Conservation (phyloP, 2,329 filamentous ascomycete species). For the Cladosporium sp. region DNA sequence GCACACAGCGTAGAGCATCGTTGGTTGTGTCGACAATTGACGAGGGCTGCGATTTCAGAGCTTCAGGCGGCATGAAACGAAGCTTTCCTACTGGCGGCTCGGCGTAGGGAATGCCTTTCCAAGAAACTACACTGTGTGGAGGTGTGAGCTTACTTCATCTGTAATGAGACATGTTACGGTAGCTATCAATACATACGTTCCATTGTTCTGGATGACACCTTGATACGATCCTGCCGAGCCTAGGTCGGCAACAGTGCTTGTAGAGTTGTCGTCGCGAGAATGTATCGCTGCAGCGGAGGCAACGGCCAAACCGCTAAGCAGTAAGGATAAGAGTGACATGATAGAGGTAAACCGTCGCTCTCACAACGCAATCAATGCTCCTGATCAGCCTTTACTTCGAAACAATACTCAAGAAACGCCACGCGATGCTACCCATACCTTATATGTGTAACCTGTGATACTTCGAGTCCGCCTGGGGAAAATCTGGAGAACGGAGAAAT, state of each 20-base stretch:
- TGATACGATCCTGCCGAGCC: background rate
- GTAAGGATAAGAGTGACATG: background rate
- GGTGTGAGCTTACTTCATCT: background rate
- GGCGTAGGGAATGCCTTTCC: conserved; percentile 11
- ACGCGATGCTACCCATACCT: too few species aligned
- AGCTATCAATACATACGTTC: background rate
- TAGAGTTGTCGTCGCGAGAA: background rate
- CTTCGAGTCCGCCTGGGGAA: background rate
- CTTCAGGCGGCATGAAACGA: conserved; percentile 5
- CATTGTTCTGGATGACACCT: conserved; percentile 3
- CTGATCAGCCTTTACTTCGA: too few species aligned
- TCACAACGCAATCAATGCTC: too few species aligned
- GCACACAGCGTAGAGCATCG: conserved; percentile 15
- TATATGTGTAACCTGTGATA: background rate
- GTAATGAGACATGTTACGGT: too few species aligned
- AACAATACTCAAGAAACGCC: too few species aligned
- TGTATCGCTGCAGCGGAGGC: background rate
- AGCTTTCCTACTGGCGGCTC: conserved; percentile 4
- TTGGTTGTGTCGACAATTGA: conserved; percentile 10
- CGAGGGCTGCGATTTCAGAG: background rate
- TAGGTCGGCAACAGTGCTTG: background rate
- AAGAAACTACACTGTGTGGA: background rate
- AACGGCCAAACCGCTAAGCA: background rate
- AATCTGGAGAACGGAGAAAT: background rate
- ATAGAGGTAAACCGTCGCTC: too few species aligned